Evolutionary conservation across 352 stramenopile species (phyloP).

Genomic region (Pythium diclinum): DNA sequence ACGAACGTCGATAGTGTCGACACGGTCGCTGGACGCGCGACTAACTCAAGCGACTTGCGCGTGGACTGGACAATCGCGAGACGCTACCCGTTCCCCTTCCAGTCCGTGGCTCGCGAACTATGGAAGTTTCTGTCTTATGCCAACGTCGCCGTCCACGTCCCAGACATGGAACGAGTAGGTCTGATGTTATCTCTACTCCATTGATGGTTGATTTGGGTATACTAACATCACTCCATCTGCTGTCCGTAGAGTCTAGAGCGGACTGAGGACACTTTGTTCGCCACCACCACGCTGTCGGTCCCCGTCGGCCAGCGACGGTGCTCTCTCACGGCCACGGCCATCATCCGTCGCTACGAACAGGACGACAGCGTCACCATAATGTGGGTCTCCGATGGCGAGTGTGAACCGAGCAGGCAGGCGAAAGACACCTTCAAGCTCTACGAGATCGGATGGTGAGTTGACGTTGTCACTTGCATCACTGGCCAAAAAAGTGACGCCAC

Average conservation of each 20-base stretch:
- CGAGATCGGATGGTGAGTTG: conserved; percentile 43
- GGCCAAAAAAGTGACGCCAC: background rate
- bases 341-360: conserved; percentile 21
- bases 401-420: conserved; percentile 24
- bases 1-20: conserved; percentile 1
- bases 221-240: no score
- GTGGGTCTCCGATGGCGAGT: conserved; percentile 40
- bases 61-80: conserved; percentile 28
- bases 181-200: no score
- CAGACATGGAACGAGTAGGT: conserved; percentile 24
- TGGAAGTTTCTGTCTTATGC: conserved; percentile 34
- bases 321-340: conserved; percentile 11
- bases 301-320: conserved; percentile 10
- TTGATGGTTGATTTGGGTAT: no score
- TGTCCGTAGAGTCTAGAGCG: conserved; percentile 26
- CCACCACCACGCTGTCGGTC: conserved; percentile 23
- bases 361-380: conserved; percentile 22
- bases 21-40: background rate
- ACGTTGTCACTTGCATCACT: background rate
- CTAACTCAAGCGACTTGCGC: conserved; percentile 19
- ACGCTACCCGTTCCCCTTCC: conserved; percentile 37
- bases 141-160: conserved; percentile 3
- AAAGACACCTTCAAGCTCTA: conserved; percentile 37
- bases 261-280: conserved; percentile 27
- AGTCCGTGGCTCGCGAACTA: conserved; percentile 29